phyloP scores from a whole-genome alignment of 2,329 filamentous ascomycete species.

The Colletotrichum camelliae region DNA sequence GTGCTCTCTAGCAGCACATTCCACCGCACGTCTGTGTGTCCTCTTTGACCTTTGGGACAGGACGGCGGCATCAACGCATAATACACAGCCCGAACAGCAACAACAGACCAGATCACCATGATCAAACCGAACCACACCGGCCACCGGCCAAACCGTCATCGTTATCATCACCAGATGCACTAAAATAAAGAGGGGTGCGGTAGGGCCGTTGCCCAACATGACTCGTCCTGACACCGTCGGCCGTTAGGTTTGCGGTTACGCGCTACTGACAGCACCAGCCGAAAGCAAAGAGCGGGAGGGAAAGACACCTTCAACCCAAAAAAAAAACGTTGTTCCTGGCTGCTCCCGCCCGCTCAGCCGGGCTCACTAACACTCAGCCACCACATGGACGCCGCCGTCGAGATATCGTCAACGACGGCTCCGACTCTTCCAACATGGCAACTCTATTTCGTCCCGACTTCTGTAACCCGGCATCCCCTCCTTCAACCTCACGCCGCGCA shows the following conservation, averaged over 20 bases:
- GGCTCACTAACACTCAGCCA: background rate
- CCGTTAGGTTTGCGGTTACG: constrained; percentile 12
- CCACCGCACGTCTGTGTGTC: background rate
- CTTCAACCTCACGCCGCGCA: background rate
- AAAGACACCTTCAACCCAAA: background rate
- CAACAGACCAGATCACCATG: constrained; percentile 15
- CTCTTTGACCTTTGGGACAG: background rate
- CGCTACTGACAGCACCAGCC: constrained; percentile 11
- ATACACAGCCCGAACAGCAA: background rate
- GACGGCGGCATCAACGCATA: background rate
- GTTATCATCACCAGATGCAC: background rate
- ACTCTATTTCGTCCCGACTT: constrained; percentile 6
- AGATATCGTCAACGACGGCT: background rate
- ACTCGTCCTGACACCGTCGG: constrained; percentile 15
- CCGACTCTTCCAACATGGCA: background rate
- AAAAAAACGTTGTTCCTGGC: background rate
- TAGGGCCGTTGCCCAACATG: constrained; percentile 11
- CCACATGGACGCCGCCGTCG: background rate
- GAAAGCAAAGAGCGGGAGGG: background rate
- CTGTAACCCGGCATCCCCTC: background rate
- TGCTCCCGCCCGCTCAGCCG: background rate
- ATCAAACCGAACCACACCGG: background rate
- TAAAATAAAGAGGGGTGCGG: background rate
- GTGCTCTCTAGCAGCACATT: background rate
- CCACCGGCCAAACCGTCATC: background rate